These are phyloP conservation scores for Amesomyces nigricolor DNA, from an alignment of 2,329 filamentous ascomycete genomes.

Conservation along the genomic window DNA sequence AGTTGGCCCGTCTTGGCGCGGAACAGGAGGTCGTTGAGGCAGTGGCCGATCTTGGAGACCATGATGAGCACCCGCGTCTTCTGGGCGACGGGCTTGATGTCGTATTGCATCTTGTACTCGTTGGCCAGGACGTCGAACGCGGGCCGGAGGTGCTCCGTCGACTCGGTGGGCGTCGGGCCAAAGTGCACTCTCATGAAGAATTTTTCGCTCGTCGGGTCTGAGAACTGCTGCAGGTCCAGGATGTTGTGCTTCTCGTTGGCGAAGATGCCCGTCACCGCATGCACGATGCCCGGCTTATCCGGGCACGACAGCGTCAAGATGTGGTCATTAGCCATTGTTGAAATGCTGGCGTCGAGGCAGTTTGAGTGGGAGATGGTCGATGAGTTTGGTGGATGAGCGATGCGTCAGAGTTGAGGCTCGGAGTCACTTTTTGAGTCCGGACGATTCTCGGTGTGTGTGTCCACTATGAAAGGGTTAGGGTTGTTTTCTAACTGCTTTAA, in stretches of 20 bases:
- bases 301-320: constrained; percentile 79
- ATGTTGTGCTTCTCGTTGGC: constrained; percentile 72
- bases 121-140: constrained; percentile 57
- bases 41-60: constrained; percentile 86
- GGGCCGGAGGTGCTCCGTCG: constrained; percentile 46
- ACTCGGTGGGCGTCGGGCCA: constrained; percentile 49
- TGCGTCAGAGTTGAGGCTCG: not conserved
- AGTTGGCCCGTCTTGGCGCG: constrained; percentile 69
- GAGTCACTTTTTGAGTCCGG: not conserved
- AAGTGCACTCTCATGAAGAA: constrained; percentile 92
- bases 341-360: constrained; percentile 9
- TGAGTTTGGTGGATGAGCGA: not conserved
- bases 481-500: no score
- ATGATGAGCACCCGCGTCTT: constrained; percentile 78
- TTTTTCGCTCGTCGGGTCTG: constrained; percentile 63
- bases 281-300: constrained; percentile 78
- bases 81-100: constrained; percentile 60
- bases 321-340: constrained; percentile 50
- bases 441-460: not conserved
- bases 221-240: constrained; percentile 79
- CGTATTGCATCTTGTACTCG: constrained; percentile 64
- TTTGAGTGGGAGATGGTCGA: not conserved
- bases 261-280: constrained; percentile 74
- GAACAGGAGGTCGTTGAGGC: constrained; percentile 78
- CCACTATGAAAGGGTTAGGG: not conserved